Evolutionary conservation across 139 green algal species (phyloP), one percentile per base, ranked within the genome.

Genomic region (Chlamydomonas sp.): DNA sequence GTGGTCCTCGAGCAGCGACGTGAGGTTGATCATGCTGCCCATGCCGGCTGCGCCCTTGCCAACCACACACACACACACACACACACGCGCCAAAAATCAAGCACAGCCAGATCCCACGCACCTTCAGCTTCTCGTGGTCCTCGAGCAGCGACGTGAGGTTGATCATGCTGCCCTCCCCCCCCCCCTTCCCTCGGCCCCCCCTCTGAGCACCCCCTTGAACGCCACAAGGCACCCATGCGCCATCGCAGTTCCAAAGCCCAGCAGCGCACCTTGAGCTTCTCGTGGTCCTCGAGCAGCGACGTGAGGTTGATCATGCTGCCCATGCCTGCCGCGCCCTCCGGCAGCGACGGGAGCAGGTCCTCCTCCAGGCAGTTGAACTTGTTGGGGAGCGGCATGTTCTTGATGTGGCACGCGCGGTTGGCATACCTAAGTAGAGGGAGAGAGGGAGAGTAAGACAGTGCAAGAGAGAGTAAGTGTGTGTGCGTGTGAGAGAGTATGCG

Each of bases 351-450:
- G 64, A 89, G 76, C 65, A 89, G 67, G 70, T 87, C 83, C 59
- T 89, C 83, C 69, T 89, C 83, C 65, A 89, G 47, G 35, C 73
- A 77, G 24, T 76, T 77, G 64, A 76, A 85, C 54, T 79, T 79
- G 74, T 81, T 86, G 3, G 78, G 72, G 58, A 89, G 69, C 13
- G 83, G 80, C 30, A 67, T 74, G 78, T 89, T 89, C 72, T 85
- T 84, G 71, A 88, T 87, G 48, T 64, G 54, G 68, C 81, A 87
- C 1, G 81, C 80, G n/a, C 80, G 68, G 64, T 81, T 81, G 5
- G 71, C 71, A 35, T 81, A 81, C 67, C 67, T 73, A 54, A 37
- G 33, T n/a, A n/a, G n/a, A n/a, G n/a, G 29, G 10, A 38, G 58
- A 22, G 22, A n/a, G 10, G 50, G 29, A n/a, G 16, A n/a, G n/a